Percentiles rank a stretch among this genome's conserved stretches.
Conservation (phyloP, 768 basidiomycete species). For the Phaeotremella skinneri region DNA sequence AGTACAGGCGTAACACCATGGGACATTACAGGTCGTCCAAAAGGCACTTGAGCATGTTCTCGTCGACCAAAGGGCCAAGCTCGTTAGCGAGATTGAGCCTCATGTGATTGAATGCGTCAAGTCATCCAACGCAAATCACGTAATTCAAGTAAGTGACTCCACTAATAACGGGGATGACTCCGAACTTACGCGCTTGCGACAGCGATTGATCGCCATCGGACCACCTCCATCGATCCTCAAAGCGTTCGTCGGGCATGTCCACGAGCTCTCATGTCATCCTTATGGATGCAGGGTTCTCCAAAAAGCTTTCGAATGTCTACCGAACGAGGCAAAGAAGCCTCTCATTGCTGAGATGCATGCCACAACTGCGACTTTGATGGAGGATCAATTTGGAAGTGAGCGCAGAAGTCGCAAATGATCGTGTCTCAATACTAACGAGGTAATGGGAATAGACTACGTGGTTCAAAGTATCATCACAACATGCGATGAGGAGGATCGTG, state of each 20-base stretch:
- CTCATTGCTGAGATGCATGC: slow-evolving; percentile 80
- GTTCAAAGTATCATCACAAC: slow-evolving; percentile 88
- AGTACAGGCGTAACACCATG: too few relatives aligned
- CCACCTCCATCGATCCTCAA: slow-evolving; percentile 68
- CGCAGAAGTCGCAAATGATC: too few relatives aligned
- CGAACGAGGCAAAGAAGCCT: slow-evolving; percentile 64
- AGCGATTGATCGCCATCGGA: slow-evolving; percentile 79
- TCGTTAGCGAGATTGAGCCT: slow-evolving; percentile 75
- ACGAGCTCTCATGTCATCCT: slow-evolving; percentile 77
- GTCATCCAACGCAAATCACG: slow-evolving; percentile 92
- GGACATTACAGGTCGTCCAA: slow-evolving; percentile 24
- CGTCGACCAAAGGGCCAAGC: slow-evolving; percentile 69
- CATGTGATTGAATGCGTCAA: slow-evolving; percentile 81
- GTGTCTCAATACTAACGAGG: slow-evolving; percentile 43
- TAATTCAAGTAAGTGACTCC: slow-evolving; percentile 54
- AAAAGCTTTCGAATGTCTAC: slow-evolving; percentile 81
- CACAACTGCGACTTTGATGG: slow-evolving; percentile 69
- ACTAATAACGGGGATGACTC: background rate
- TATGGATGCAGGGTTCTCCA: slow-evolving; percentile 95
- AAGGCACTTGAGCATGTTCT: slow-evolving; percentile 80
- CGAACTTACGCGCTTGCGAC: slow-evolving; percentile 40
- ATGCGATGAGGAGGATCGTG: slow-evolving; percentile 68
- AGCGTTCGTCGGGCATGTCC: slow-evolving; percentile 72
- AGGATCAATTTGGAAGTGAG: slow-evolving; percentile 75
- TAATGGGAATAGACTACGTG: slow-evolving; percentile 63